Evolutionary conservation across 208 protist genomes (phyloP).

Genomic region (Vickermania ingenoplastis): DNA sequence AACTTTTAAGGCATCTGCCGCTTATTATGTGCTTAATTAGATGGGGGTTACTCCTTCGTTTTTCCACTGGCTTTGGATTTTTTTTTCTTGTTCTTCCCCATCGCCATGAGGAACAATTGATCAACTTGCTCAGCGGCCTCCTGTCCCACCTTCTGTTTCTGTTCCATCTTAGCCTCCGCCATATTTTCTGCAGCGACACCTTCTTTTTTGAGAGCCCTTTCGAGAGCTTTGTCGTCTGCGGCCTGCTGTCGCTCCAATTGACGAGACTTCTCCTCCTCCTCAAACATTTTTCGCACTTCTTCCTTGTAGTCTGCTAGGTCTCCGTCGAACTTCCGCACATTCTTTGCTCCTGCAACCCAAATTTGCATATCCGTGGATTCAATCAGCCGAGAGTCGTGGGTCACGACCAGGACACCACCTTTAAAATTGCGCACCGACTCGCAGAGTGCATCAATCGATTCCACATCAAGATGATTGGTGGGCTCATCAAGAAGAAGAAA

Average conservation of each 20-base stretch:
- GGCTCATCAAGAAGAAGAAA: slow-evolving; percentile 94
- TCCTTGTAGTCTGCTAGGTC: slow-evolving; percentile 80
- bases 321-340: slow-evolving; percentile 66
- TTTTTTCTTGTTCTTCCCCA: slow-evolving; percentile 29
- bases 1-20: too few relatives aligned
- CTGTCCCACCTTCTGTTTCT: slow-evolving; percentile 23
- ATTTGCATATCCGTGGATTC: slow-evolving; percentile 84
- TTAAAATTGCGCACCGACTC: slow-evolving; percentile 72
- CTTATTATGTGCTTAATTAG: too few relatives aligned
- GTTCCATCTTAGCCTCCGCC: slow-evolving; percentile 26
- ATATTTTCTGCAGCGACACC: slow-evolving; percentile 28
- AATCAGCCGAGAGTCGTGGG: slow-evolving; percentile 86
- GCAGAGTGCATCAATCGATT: slow-evolving; percentile 86
- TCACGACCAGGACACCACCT: slow-evolving; percentile 87
- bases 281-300: slow-evolving; percentile 58
- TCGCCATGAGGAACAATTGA: slow-evolving; percentile 21
- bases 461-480: slow-evolving; percentile 91
- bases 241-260: slow-evolving; percentile 32
- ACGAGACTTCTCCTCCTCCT: slow-evolving; percentile 47
- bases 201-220: slow-evolving; percentile 40
- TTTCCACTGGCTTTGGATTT: too few relatives aligned
- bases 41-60: too few relatives aligned
- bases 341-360: slow-evolving; percentile 81
- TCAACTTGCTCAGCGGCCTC: slow-evolving; percentile 15
- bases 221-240: slow-evolving; percentile 31